Conservation (phyloP, 108 stramenopile species). For the Fragilariopsis cylindrus region DNA sequence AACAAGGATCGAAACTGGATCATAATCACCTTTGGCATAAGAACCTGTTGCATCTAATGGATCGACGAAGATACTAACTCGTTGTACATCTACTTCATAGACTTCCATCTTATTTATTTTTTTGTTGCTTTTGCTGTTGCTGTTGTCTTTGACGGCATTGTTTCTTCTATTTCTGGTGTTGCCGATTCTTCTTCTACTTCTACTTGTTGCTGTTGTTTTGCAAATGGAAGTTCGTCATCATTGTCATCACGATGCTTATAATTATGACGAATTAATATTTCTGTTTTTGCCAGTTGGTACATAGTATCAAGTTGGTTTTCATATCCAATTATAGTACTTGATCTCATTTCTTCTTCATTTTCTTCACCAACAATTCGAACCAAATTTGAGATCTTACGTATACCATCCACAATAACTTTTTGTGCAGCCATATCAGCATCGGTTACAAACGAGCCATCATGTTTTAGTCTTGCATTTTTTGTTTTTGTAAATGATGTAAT, state of each 20-base stretch:
- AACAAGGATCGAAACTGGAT: conserved; percentile 71
- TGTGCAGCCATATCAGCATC: conserved; percentile 65
- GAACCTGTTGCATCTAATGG: conserved; percentile 85
- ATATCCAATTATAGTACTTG: conserved; percentile 17
- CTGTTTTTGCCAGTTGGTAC: conserved; percentile 24
- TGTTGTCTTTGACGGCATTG: neutral
- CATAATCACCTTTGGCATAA: conserved; percentile 71
- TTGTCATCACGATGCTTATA: neutral
- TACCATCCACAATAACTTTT: conserved; percentile 42
- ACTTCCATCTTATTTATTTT: conserved; percentile 7
- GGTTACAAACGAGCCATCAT: conserved; percentile 60
- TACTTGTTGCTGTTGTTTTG: neutral
- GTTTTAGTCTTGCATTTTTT: conserved; percentile 43
- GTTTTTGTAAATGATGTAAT: conserved; percentile 29
- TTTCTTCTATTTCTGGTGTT: neutral
- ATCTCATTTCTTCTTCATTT: conserved; percentile 42
- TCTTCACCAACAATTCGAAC: conserved; percentile 66
- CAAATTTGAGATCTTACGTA: conserved; percentile 23
- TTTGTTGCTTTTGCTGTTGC: neutral
- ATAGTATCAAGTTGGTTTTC: conserved; percentile 23
- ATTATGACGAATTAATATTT: conserved; percentile 26
- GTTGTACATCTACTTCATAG: conserved; percentile 28
- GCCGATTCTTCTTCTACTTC: neutral
- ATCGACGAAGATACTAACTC: conserved; percentile 75
- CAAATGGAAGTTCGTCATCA: conserved; percentile 6